A percentile compares a stretch with the other conserved stretches of the same genome.
Evolutionary conservation across 1,284 basidiomycete genomes (phyloP).

Genomic region (Wolfiporia cocos): DNA sequence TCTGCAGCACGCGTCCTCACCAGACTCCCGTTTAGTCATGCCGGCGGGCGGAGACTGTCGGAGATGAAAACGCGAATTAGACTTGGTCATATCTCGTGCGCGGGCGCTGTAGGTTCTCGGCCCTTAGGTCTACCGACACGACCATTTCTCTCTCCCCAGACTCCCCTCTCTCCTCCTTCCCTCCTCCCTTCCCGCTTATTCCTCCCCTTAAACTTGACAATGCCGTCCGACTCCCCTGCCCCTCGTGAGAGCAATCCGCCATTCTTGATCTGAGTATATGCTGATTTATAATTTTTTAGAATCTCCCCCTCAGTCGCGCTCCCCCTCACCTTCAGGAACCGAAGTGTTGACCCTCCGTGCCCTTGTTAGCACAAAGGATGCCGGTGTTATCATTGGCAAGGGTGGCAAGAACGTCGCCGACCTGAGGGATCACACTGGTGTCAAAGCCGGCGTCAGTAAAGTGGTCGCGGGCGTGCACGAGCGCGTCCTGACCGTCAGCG

Average conservation of each 20-base stretch:
- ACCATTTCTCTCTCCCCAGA: constrained; percentile 25
- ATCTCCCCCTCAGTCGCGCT: constrained; percentile 55
- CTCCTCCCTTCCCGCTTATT: constrained; percentile 18
- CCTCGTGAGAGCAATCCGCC: constrained; percentile 48
- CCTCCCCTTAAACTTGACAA: constrained; percentile 27
- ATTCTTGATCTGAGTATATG: not conserved
- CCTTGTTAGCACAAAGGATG: constrained; percentile 94
- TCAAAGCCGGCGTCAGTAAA: constrained; percentile 98
- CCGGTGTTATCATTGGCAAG: constrained; percentile 95
- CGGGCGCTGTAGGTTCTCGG: constrained; percentile 2
- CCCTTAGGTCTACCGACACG: not conserved
- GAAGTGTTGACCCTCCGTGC: constrained; percentile 85
- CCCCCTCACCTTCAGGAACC: constrained; percentile 54
- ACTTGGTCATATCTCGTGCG: not conserved
- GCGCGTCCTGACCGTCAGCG: constrained; percentile 91
- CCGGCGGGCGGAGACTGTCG: constrained; percentile 1
- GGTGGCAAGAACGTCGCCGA: constrained; percentile 96
- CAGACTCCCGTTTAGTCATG: no score
- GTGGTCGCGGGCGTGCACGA: constrained; percentile 97
- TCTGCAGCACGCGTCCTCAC: no score
- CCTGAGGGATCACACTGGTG: constrained; percentile 89
- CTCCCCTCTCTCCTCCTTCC: constrained; percentile 19
- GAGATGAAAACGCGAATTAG: constrained; percentile 4
- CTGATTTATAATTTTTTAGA: constrained; percentile 12
- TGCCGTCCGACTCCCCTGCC: constrained; percentile 57